Evolutionary conservation across 306 rosid genomes (phyloP).

Genomic region (Lathyrus tuberosus): DNA sequence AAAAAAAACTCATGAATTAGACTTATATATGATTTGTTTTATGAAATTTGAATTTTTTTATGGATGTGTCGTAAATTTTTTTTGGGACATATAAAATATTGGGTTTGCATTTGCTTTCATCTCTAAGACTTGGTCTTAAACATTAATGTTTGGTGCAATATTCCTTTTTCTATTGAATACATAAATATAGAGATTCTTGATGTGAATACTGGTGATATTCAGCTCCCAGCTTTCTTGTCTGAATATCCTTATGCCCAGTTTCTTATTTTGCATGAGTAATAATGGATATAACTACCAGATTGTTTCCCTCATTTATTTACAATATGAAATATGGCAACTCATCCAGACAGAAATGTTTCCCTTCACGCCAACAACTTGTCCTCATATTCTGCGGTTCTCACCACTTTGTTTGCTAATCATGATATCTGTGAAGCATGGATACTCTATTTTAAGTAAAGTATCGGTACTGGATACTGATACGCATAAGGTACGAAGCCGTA

Average conservation of each 20-base stretch:
- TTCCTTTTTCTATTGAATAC: conserved; percentile 90
- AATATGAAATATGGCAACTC: conserved; percentile 10
- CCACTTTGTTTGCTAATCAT: conserved; percentile 9
- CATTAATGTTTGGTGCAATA: conserved; percentile 56
- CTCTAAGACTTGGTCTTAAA: neutral
- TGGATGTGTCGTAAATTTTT: conserved; percentile 1
- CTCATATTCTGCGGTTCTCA: conserved; percentile 14
- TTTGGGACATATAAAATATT: neutral
- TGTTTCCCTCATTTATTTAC: conserved; percentile 3
- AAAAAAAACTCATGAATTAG: no score
- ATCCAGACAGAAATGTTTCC: conserved; percentile 22
- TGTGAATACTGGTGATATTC: conserved; percentile 67
- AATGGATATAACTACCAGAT: conserved; percentile 30
- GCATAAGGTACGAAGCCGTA: no score
- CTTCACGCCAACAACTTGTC: conserved; percentile 28
- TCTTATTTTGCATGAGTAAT: conserved; percentile 56
- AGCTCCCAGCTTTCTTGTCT: conserved; percentile 60
- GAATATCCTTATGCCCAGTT: conserved; percentile 78
- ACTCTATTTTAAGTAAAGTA: no score
- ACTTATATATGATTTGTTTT: no score
- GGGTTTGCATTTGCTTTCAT: conserved; percentile 24
- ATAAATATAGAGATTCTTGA: conserved; percentile 79
- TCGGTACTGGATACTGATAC: no score
- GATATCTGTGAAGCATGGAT: no score
- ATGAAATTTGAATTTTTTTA: neutral